These are phyloP conservation scores for Pontederia paniculata DNA, from an alignment of 176 grass and related monocot genomes.

Conservation along the genomic window DNA sequence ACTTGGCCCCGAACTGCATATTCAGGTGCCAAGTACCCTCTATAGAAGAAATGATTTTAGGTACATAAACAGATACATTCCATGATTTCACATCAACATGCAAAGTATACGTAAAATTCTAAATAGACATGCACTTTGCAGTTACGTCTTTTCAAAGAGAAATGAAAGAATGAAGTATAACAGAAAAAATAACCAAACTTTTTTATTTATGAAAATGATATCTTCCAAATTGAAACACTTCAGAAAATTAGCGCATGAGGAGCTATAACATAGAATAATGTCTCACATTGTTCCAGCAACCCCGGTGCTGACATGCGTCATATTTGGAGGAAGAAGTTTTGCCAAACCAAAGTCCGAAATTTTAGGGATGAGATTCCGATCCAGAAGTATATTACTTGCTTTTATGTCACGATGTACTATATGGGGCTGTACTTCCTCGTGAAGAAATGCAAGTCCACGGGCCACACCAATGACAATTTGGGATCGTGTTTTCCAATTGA, in stretches of 20 bases:
- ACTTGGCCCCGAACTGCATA: constrained; percentile 78
- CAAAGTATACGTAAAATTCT: too few species aligned
- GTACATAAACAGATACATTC: neutral
- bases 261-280: constrained; percentile 3
- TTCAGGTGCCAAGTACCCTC: constrained; percentile 83
- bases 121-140: too few species aligned
- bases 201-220: too few species aligned
- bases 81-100: too few species aligned
- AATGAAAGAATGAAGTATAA: too few species aligned
- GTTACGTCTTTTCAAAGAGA: too few species aligned
- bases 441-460: constrained; percentile 65
- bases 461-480: constrained; percentile 65
- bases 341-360: constrained; percentile 88
- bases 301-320: constrained; percentile 74
- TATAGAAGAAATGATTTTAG: constrained; percentile 6
- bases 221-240: neutral
- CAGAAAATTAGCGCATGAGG: neutral
- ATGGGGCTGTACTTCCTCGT: constrained; percentile 48
- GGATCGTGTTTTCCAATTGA: constrained; percentile 61
- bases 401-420: constrained; percentile 94
- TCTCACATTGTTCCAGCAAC: constrained; percentile 86
- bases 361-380: constrained; percentile 66
- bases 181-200: too few species aligned
- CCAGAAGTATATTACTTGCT: constrained; percentile 86
- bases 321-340: constrained; percentile 63